Evolutionary conservation across 1,284 basidiomycete species (phyloP).

Genomic region (Papiliotrema nemorosa): DNA sequence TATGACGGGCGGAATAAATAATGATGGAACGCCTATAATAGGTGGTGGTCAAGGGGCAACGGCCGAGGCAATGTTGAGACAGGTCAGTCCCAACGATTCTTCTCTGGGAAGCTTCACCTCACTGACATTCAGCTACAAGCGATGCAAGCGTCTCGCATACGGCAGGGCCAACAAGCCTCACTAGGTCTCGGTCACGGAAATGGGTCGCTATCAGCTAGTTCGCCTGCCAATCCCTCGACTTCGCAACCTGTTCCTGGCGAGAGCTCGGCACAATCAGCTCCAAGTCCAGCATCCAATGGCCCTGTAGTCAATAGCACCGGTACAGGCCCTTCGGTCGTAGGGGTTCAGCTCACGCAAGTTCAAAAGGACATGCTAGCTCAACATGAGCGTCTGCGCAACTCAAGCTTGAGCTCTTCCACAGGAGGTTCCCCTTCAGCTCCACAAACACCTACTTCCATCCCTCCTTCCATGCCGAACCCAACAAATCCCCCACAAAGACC

Average conservation of each 20-base stretch:
- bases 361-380: constrained; percentile 15
- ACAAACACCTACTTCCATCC: background rate
- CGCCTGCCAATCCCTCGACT: constrained; percentile 1
- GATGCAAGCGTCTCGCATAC: background rate
- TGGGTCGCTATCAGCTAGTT: background rate
- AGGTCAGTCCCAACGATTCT: constrained; percentile 24
- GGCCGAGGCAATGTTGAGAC: constrained; percentile 32
- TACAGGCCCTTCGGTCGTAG: background rate
- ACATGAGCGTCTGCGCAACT: constrained; percentile 16
- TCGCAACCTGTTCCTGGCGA: too few species aligned
- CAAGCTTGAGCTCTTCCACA: constrained; percentile 11
- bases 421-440: constrained; percentile 1
- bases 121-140: background rate
- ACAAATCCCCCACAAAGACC: constrained; percentile 1
- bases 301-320: constrained; percentile 1
- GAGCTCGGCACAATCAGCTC: too few species aligned
- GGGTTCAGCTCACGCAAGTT: constrained; percentile 10
- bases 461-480: constrained; percentile 2
- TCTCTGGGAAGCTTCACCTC: background rate
- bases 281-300: constrained; percentile 29
- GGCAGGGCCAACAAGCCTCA: background rate
- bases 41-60: background rate
- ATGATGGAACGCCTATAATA: background rate
- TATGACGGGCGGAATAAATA: background rate
- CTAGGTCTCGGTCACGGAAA: background rate